Base-by-base conservation (phyloP, 176 grass and related monocot genomes). In the Puya raimondii region DNA sequence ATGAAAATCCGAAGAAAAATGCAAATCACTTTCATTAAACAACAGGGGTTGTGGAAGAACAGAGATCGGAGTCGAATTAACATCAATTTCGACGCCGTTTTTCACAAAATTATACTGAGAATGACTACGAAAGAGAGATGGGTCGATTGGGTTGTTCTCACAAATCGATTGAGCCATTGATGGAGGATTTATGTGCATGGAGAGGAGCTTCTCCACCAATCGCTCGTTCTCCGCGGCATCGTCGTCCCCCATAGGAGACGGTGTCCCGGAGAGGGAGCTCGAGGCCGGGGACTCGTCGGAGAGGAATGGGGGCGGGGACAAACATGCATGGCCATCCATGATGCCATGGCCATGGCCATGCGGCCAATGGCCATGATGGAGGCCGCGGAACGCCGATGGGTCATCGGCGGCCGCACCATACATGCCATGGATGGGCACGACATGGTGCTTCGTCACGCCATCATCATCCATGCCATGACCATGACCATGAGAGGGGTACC, bases 401-500 rank as follows among this genome's bases (percentile, higher is more conserved):
- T 13, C 42, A 67, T 67, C 16, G 29, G 14, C 26, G 27, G 27
- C 13, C 9, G 26, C 13, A 48, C 14, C 27, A 67, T n/a, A 9
- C 26, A 48, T 48, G 65, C 48, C 65, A 17, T 3, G 65, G 17
- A 48, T 48, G 29, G 27, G 65, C 33, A 3, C 16, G 29, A n/a
- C 12, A 13, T 48, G 7, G 7, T 49, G 16, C 42, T 20, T 61
- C 17, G 2, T 8, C 56, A 61, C 1, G 56, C 2, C 56, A 61
- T 61, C 56, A 20, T 18, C 56, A 61, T n/a, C 21, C 17, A 61
- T 16, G 56, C 0, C 56, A 61, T 61, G 17, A 20, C 21, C 56
- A 59, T 16, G 7, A 20, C 7, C 9, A 61, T 61, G 56, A 61
- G 56, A 61, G 56, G 16, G 64, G 84, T 23, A 51, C 78, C 72